phyloP scores from a whole-genome alignment of 1,139 yeast species.

The Insectozyma bohioensis region DNA sequence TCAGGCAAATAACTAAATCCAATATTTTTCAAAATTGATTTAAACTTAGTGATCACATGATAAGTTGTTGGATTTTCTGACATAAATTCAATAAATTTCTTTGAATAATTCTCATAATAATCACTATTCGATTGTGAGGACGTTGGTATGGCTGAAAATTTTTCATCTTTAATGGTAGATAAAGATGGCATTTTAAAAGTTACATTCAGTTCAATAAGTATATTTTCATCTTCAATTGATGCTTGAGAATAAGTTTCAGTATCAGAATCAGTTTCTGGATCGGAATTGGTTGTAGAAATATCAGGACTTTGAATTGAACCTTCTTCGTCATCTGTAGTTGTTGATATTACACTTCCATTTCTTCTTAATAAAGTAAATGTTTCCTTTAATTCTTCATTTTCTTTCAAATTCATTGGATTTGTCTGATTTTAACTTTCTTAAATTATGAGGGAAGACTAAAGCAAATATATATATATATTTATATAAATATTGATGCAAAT shows the following conservation, averaged over 20 bases:
- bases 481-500: too few relatives aligned
- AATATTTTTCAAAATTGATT: conserved; percentile 38
- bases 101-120: conserved; percentile 39
- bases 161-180: conserved; percentile 2
- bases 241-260: not conserved
- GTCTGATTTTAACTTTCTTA: too few relatives aligned
- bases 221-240: not conserved
- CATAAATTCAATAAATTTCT: conserved; percentile 58
- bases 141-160: not conserved
- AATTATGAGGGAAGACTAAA: too few relatives aligned
- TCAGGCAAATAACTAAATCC: conserved; percentile 59
- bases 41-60: conserved; percentile 53
- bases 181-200: conserved; percentile 5
- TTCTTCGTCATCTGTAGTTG: conserved; percentile 4
- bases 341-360: conserved; percentile 8
- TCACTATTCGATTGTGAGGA: conserved; percentile 1
- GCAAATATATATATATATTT: too few relatives aligned
- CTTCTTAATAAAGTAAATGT: conserved; percentile 3
- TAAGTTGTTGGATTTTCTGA: conserved; percentile 60
- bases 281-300: conserved; percentile 4
- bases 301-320: conserved; percentile 5
- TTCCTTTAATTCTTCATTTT: too few relatives aligned
- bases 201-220: conserved; percentile 1
- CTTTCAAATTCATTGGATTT: too few relatives aligned
- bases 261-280: not conserved